These are phyloP conservation scores for Starmerella ratchasimensis DNA, from an alignment of 805 yeast genomes.

Conservation along the genomic window DNA sequence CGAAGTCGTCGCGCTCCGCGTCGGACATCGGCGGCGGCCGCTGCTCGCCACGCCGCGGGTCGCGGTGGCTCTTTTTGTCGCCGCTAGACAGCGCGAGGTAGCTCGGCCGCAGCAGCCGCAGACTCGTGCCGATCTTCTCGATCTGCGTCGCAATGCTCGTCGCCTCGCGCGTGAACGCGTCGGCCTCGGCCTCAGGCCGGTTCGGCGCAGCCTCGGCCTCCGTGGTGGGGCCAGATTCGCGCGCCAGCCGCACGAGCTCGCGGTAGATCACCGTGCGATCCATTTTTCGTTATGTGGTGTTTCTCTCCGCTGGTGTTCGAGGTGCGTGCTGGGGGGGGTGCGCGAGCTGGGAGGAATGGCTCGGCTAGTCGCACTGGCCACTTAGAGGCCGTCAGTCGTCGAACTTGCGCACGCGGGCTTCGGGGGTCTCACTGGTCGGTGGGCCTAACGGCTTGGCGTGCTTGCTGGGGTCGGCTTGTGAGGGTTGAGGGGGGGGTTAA, in stretches of 20 bases:
- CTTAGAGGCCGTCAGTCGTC: too few relatives aligned
- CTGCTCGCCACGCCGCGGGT: constrained; percentile 16
- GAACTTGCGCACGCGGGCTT: too few relatives aligned
- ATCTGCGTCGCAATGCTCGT: constrained; percentile 19
- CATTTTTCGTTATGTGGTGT: constrained; percentile 8
- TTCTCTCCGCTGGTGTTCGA: too few relatives aligned
- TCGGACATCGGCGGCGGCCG: constrained; percentile 24
- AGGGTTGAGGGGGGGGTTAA: too few relatives aligned
- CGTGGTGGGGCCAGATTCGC: constrained; percentile 4
- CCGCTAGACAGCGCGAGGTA: constrained; percentile 22
- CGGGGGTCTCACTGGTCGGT: too few relatives aligned
- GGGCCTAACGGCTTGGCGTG: too few relatives aligned
- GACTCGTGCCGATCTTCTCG: constrained; percentile 3
- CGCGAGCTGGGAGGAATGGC: too few relatives aligned
- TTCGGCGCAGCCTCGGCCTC: background rate
- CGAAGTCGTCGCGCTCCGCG: constrained; percentile 29
- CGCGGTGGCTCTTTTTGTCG: too few relatives aligned
- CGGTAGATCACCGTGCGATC: constrained; percentile 21
- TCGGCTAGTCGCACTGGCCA: too few relatives aligned
- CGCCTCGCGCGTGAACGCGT: constrained; percentile 22
- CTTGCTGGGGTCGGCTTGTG: too few relatives aligned
- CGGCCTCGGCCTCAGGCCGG: constrained; percentile 9
- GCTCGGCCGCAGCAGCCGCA: constrained; percentile 20
- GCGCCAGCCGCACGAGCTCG: constrained; percentile 20
- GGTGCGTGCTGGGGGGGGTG: too few relatives aligned